Evolutionary conservation across 2,329 filamentous ascomycete species (phyloP).

Genomic region (Fusarium pseudoanthophilum): DNA sequence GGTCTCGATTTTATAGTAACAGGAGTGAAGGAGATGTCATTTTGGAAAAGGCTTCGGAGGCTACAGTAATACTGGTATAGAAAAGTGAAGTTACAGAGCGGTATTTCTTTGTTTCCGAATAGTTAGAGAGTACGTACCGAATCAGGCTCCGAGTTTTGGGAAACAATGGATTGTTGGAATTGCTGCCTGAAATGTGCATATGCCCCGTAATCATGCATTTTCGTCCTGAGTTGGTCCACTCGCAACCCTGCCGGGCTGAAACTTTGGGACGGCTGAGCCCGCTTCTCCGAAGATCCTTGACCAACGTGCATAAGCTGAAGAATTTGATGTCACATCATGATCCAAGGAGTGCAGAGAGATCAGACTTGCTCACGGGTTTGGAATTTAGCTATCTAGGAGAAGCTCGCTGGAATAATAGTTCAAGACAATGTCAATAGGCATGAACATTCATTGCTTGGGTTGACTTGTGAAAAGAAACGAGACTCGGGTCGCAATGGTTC

Average conservation of each 20-base stretch:
- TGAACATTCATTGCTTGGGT: accelerated
- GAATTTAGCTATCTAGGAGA: accelerated
- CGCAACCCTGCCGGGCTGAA: not conserved
- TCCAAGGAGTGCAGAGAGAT: accelerated
- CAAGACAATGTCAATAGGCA: no score
- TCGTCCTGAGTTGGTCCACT: not conserved
- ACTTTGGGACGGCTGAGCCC: not conserved
- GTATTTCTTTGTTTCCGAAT: not conserved
- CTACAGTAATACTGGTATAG: not conserved
- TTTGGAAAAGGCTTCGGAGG: not conserved
- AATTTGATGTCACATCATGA: not conserved
- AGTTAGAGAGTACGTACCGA: not conserved
- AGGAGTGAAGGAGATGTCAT: not conserved
- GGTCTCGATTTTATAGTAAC: not conserved
- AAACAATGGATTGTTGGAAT: no score
- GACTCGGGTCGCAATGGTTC: no score
- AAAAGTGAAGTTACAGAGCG: accelerated
- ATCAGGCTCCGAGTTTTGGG: not conserved
- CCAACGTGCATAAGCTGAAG: not conserved
- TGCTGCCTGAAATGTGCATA: not conserved
- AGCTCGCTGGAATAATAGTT: no score
- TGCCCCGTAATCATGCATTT: not conserved
- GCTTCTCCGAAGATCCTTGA: not conserved
- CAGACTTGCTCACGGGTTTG: not conserved
- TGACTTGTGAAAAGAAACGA: not conserved